Evolutionary conservation across 495 filamentous ascomycete genomes (phyloP), one percentile per base, ranked within the genome.

Genomic region (Parathielavia hyrcaniae): DNA sequence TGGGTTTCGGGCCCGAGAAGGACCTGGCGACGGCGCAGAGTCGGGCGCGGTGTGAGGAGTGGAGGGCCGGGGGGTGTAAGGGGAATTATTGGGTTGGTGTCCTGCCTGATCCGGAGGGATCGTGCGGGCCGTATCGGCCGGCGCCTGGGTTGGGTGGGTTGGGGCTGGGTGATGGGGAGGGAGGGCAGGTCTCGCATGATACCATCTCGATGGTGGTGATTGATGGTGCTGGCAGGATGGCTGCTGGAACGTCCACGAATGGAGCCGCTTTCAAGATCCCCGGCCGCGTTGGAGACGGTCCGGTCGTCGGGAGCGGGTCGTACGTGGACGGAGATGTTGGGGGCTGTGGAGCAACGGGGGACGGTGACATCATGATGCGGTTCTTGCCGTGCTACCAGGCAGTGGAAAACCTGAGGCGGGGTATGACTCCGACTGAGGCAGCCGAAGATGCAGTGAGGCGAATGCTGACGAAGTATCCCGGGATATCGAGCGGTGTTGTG

Each of bases 291-390:
- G 76, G 76, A 3, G 76, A 79, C 53, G 75, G 75, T 12, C 75
- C 76, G 6, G 78, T 77, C 51, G 69, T 72, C 7, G 75, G 76
- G 16, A 73, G 70, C 40, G 76, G 76, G 16, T 73, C 73, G 41
- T 79, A 79, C 65, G 76, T 77, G 7, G 76, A 79, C 54, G 71
- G 75, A 0, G 73, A 76, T 5, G 76, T 75, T 1, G 76, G 76
- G 34, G 76, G 73, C 5, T 79, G 76, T 51, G 76, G 75, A 12
- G 76, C 76, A 8, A 79, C 75, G 1, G 76, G 76, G 5, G 75
- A 79, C 53, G 76, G 76, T 0, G 76, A 79, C 57, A 57, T 79
- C 38, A 79, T 79, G 76, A 77, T 79, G 76, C 73, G 76, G 34
- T 75, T 77, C 50, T 51, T 78, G 32, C 76, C 76, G 32, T 78